phyloP scores from a whole-genome alignment of 129 eudicot species.

The Artemisia annua region DNA sequence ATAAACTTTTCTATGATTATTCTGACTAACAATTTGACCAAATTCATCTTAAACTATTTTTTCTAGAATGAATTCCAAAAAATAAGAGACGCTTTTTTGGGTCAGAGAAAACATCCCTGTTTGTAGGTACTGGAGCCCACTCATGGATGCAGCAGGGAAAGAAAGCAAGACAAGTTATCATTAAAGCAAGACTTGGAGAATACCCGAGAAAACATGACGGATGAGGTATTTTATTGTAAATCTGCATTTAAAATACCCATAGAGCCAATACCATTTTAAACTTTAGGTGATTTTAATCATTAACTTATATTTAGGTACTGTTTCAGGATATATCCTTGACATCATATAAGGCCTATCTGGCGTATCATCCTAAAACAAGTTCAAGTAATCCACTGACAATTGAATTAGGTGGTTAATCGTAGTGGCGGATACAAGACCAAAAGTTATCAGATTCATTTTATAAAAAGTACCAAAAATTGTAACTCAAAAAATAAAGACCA shows the following conservation, averaged over 20 bases:
- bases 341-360: background rate
- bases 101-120: background rate
- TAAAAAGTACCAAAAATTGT: no score
- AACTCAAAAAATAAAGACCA: no score
- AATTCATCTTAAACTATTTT: no score
- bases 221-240: background rate
- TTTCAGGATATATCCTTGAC: background rate
- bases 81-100: background rate
- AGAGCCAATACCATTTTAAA: background rate
- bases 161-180: background rate
- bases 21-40: background rate
- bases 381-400: no score
- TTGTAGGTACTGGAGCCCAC: background rate
- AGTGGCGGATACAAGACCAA: no score
- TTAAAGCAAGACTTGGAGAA: background rate
- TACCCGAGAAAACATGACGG: background rate
- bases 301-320: background rate
- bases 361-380: background rate
- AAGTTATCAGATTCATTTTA: no score
- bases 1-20: background rate
- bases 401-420: no score
- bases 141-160: background rate
- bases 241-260: background rate
- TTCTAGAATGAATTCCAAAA: background rate
- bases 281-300: background rate